Evolutionary conservation across 140 eudicot genomes (phyloP).

Genomic region (Cichorium intybus): DNA sequence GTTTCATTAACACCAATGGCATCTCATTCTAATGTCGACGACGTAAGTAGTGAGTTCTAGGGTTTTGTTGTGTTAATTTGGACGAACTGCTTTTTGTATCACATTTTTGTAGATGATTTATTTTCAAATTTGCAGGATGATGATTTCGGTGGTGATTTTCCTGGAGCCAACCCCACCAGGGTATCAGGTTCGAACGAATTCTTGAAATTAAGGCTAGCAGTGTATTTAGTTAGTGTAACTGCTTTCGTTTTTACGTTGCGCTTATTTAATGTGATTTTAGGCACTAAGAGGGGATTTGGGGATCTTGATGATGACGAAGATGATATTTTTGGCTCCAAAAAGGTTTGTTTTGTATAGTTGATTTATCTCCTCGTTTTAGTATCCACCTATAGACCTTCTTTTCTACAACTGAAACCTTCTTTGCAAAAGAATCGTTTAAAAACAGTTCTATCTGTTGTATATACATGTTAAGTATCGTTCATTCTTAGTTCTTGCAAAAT

Average conservation of each 20-base stretch:
- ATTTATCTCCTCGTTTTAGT: not conserved
- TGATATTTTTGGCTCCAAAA: constrained; percentile 76
- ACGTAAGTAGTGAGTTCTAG: constrained; percentile 33
- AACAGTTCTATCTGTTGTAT: not conserved
- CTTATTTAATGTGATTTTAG: constrained; percentile 32
- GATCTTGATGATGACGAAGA: constrained; percentile 92
- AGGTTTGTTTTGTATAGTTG: constrained; percentile 33
- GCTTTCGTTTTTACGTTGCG: not conserved
- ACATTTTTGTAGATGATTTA: not conserved
- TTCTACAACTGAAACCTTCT: not conserved
- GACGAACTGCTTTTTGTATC: not conserved
- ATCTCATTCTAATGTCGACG: constrained; percentile 57
- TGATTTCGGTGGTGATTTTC: constrained; percentile 89
- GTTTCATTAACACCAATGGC: constrained; percentile 43
- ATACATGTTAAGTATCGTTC: not conserved
- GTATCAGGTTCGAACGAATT: constrained; percentile 54
- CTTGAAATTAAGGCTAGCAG: not conserved
- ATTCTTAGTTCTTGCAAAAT: not conserved
- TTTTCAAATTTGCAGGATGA: constrained; percentile 51
- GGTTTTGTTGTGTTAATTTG: not conserved
- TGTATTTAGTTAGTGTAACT: not conserved
- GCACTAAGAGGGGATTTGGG: constrained; percentile 73
- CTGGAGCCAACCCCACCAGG: constrained; percentile 48
- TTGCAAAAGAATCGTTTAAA: constrained; percentile 5
- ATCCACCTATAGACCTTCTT: not conserved